Base-by-base conservation (phyloP, 805 yeast genomes). In the Kazachstania africana region DNA sequence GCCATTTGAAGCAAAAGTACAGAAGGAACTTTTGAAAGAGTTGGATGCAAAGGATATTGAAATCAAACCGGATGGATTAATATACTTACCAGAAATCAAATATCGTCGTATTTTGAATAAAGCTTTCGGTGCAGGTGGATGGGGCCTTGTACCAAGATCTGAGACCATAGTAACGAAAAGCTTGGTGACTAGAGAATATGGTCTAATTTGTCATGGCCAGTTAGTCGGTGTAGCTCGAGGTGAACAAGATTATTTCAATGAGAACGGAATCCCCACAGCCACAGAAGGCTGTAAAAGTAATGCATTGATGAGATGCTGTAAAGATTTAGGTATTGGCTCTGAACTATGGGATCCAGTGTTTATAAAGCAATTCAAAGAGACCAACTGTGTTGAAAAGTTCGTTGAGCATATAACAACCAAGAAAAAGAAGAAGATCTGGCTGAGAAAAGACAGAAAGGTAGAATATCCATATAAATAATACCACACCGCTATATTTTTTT, bases 51-150 rank as follows among this genome's bases (percentile, higher is more conserved):
- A 67, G 17, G 96, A 88, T 44, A 75, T 91, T 32, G 98, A 91
- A 53, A 79, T 91, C 42, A 91, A 88, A 38, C 97, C 97, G 1
- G 98, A 91, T 54, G 97, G 97, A 12, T 62, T 91, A 31, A 56
- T 91, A 6, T 91, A 83, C 47, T 62, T 91, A 28, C 98, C 98
- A 0, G 98, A 91, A 54, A 91, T 91, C 59, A 88, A 88, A 53
- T 91, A 91, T 53, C 71, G 98, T 42, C 69, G 98, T 27, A 78
- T 87, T 15, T 59, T 91, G 42, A 88, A 88, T 57, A 66, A 67
- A 24, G 93, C 97, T 0, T 88, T 91, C 63, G 98, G 98, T 3
- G 95, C 98, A 5, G 98, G 98, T 17, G 96, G 94, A 2, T 91
- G 98, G 98, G 97, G 97, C 1, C 63, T 91, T 34, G 95, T 93